Evolutionary conservation across 2,329 filamentous ascomycete genomes (phyloP), one percentile per base, ranked within the genome.

Genomic region (Monilinia polystroma): DNA sequence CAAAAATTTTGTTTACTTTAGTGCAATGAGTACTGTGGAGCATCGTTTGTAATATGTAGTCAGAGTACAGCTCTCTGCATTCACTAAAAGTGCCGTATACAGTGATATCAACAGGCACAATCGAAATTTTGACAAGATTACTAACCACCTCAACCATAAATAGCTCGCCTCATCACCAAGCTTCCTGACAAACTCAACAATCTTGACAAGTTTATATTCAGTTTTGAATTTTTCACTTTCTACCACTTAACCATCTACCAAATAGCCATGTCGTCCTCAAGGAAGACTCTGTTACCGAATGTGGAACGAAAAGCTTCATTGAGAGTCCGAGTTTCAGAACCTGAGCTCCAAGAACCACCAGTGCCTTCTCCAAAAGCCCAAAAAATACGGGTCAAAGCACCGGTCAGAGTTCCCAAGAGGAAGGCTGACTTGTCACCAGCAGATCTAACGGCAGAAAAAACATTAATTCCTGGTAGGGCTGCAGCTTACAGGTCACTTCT

Each of bases 371-470:
- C 11, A 32, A 47, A 32, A n/a, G 12, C 16, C 3, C 18, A 11
- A 1, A 4, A 18, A 5, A 4, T 18, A 4, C 16, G 14, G 11
- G 11, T 3, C 4, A 45, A 12, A 10, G 38, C n/a, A 29, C 2
- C 23, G 1, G 14, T 1, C 5, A 12, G 14, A 43, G 2, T 7
- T 10, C 6, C 18, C 16, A 41, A 26, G 18, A 43, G 23, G 45
- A 47, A 20, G 16, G 12, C 3, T 41, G 6, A 20, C 6, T 7
- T 11, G 12, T 18, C 16, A 7, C 5, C 18, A n/a, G 38, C 18
- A 0, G 6, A n/a, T n/a, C 29, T 29, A 8, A 5, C 18, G 18
- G 11, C 6, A 11, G 6, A 1, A 10, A 1, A 0, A n/a, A 4
- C 1, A 8, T 4, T 0, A n/a, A 16, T 20, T 3, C 0, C 18